These are phyloP conservation scores for Talaromyces albobiverticillius DNA, from an alignment of 2,329 filamentous ascomycete species.

Conservation along the genomic window DNA sequence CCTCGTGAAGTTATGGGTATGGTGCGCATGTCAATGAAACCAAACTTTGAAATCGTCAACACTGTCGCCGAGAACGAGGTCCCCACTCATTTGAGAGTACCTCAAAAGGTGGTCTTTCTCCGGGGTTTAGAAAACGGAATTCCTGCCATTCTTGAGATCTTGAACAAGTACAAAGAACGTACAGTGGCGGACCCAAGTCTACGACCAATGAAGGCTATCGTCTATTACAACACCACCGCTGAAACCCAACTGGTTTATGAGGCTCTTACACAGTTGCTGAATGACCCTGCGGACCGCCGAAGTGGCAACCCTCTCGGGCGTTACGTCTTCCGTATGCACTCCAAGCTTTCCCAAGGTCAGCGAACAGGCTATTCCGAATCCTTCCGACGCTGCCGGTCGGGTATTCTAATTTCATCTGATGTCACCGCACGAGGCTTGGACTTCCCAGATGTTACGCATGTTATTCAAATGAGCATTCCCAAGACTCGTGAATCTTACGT, in stretches of 20 bases:
- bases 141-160: conserved; percentile 74
- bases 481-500: conserved; percentile 69
- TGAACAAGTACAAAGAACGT: conserved; percentile 55
- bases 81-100: conserved; percentile 80
- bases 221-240: conserved; percentile 81
- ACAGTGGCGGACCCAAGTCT: conserved; percentile 37
- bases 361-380: conserved; percentile 68
- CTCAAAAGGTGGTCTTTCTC: conserved; percentile 71
- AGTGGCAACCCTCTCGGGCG: conserved; percentile 30
- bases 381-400: conserved; percentile 66
- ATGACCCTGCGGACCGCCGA: conserved; percentile 28
- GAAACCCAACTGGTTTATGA: conserved; percentile 64
- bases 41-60: conserved; percentile 82
- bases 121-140: conserved; percentile 71
- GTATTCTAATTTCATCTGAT: conserved; percentile 72
- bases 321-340: conserved; percentile 66
- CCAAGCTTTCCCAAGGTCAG: conserved; percentile 66
- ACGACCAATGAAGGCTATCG: conserved; percentile 87
- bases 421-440: conserved; percentile 82
- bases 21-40: conserved; percentile 74
- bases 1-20: conserved; percentile 77
- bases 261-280: conserved; percentile 54
- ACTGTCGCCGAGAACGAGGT: conserved; percentile 79
- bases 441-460: conserved; percentile 75
- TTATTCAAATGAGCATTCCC: conserved; percentile 69